These are phyloP conservation scores for Carex sylvatica DNA, from an alignment of 202 grass and related monocot genomes.

Conservation along the genomic window DNA sequence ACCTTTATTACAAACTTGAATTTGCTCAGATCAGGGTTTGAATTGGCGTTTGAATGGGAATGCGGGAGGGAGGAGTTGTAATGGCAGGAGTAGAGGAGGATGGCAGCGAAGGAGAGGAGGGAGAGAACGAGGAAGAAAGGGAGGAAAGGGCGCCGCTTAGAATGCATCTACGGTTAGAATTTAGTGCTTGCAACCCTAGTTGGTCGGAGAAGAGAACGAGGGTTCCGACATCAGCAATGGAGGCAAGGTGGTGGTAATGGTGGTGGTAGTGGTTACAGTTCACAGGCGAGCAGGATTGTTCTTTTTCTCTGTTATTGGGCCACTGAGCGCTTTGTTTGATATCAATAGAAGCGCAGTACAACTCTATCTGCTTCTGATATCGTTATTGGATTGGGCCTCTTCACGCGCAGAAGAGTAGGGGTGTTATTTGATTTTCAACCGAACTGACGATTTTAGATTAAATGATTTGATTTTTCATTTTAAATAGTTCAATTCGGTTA, in stretches of 20 bases:
- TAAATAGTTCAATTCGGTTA: too few species aligned
- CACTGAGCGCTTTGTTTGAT: background rate
- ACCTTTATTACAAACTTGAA: slow-evolving; percentile 80
- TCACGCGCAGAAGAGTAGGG: background rate
- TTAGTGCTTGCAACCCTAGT: background rate
- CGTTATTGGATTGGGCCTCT: background rate
- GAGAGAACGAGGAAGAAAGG: slow-evolving; percentile 43
- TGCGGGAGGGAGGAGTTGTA: slow-evolving; percentile 22
- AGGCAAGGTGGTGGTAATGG: background rate
- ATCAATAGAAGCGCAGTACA: background rate
- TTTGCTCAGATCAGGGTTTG: slow-evolving; percentile 24
- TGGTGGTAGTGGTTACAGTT: background rate
- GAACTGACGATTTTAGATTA: too few species aligned
- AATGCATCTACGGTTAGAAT: slow-evolving; percentile 36
- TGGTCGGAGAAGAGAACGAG: background rate
- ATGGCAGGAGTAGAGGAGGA: slow-evolving; percentile 39
- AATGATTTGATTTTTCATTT: too few species aligned
- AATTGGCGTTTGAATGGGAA: background rate
- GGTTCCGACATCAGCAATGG: background rate
- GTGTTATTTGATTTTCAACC: too few species aligned
- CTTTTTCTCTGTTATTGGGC: too few species aligned
- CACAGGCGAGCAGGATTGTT: background rate
- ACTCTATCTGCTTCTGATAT: background rate
- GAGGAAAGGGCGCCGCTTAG: slow-evolving; percentile 38
- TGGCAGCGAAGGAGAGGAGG: slow-evolving; percentile 31